Evolutionary conservation across 1,284 basidiomycete genomes (phyloP).

Genomic region (Rhodotorula sp.): DNA sequence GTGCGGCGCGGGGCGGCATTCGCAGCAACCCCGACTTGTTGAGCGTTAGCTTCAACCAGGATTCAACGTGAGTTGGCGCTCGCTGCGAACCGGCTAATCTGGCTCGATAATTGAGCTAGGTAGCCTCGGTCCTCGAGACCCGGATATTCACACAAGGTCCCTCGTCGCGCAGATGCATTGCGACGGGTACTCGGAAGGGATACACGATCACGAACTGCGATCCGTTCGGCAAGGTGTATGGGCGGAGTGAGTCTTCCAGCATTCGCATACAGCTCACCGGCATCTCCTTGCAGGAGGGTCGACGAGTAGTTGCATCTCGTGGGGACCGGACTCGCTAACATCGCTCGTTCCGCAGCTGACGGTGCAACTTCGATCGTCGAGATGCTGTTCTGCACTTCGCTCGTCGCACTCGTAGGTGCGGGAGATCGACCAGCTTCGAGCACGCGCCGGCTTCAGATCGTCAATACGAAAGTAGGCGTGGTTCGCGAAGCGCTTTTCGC

Average conservation of each 20-base stretch:
- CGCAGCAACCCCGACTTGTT: constrained; percentile 43
- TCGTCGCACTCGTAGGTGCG: constrained; percentile 92
- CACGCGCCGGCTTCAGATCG: constrained; percentile 90
- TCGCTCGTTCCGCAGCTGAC: constrained; percentile 59
- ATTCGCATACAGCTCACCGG: not conserved
- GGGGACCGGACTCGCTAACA: no score
- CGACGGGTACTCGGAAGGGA: constrained; percentile 90
- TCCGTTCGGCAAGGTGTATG: constrained; percentile 93
- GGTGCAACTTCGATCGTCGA: constrained; percentile 93
- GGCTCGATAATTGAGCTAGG: no score
- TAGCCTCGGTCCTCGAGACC: no score
- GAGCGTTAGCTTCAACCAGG: constrained; percentile 45
- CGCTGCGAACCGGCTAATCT: no score
- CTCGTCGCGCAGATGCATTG: constrained; percentile 79
- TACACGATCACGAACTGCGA: constrained; percentile 98
- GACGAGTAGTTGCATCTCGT: not conserved
- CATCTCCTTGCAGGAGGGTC: not conserved
- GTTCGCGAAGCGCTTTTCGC: not conserved
- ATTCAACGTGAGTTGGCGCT: constrained; percentile 39
- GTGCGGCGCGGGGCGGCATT: constrained; percentile 38
- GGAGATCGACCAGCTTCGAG: constrained; percentile 64
- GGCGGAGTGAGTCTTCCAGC: constrained; percentile 68
- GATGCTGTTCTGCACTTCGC: constrained; percentile 98
- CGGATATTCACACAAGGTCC: no score
- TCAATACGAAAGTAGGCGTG: constrained; percentile 83